phyloP scores from a whole-genome alignment of 1,284 basidiomycete species.

The Athelia sp. region DNA sequence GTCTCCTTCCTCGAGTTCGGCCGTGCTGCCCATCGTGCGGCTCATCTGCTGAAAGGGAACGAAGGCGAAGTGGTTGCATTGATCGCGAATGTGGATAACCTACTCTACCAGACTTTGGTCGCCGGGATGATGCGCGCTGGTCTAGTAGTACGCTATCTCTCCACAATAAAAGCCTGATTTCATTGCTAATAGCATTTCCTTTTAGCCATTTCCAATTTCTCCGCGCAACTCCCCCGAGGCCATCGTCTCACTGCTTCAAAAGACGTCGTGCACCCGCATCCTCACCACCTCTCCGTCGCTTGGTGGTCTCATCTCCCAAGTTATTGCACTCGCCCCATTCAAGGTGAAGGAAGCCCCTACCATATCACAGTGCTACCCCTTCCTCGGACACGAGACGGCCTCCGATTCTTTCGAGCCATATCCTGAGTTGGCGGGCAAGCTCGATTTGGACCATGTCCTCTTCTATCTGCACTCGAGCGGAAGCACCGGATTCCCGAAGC shows the following conservation, averaged over 20 bases:
- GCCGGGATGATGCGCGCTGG: constrained; percentile 26
- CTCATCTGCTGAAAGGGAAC: constrained; percentile 18
- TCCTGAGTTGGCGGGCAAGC: constrained; percentile 7
- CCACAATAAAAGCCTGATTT: not conserved
- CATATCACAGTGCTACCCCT: constrained; percentile 20
- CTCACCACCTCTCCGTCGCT: constrained; percentile 17
- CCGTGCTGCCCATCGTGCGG: constrained; percentile 25
- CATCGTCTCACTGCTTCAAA: constrained; percentile 17
- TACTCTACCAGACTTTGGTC: constrained; percentile 25
- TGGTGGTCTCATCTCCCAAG: constrained; percentile 10
- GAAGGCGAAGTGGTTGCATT: constrained; percentile 25
- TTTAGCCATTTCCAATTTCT: constrained; percentile 29
- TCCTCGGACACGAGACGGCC: constrained; percentile 20
- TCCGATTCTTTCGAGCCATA: constrained; percentile 17
- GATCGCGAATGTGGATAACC: constrained; percentile 23
- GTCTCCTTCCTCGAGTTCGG: constrained; percentile 16
- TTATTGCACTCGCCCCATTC: constrained; percentile 9
- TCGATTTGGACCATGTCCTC: constrained; percentile 4
- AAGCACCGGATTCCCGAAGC: constrained; percentile 20
- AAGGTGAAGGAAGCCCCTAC: constrained; percentile 18
- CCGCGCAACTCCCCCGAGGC: constrained; percentile 22
- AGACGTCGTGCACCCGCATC: constrained; percentile 17
- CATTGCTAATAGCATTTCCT: too few relatives aligned
- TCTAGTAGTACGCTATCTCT: constrained; percentile 14
- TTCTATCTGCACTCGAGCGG: constrained; percentile 22